Evolutionary conservation across 345 rosid genomes (phyloP).

Genomic region (Rhizophora apiculata): DNA sequence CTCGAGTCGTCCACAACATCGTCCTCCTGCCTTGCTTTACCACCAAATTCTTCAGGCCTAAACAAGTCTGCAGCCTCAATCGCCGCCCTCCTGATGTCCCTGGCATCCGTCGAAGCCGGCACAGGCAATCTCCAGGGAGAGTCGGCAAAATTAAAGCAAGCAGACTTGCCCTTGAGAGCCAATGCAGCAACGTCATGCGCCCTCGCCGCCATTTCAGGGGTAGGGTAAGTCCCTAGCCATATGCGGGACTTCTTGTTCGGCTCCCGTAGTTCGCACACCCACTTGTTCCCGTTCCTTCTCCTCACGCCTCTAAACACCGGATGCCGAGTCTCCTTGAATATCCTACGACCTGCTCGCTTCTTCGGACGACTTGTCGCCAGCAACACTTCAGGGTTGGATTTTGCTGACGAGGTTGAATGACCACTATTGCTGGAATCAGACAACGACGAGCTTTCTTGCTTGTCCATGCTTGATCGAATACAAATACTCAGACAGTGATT

Average conservation of each 20-base stretch:
- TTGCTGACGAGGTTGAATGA: not conserved
- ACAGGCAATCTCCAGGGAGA: constrained; percentile 56
- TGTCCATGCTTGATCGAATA: not conserved
- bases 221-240: constrained; percentile 79
- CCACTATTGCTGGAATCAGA: constrained; percentile 19
- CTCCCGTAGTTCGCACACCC: constrained; percentile 77
- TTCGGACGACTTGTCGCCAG: constrained; percentile 22
- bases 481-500: no score
- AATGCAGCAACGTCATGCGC: constrained; percentile 80
- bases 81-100: constrained; percentile 45
- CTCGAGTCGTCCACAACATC: constrained; percentile 7
- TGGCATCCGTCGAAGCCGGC: constrained; percentile 43
- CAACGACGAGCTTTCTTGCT: constrained; percentile 11
- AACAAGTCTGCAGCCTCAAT: constrained; percentile 54
- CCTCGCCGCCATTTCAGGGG: constrained; percentile 74
- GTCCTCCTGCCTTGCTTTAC: not conserved
- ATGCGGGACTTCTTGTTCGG: constrained; percentile 54
- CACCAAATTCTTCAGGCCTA: constrained; percentile 29
- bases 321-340: constrained; percentile 71
- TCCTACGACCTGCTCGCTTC: constrained; percentile 36
- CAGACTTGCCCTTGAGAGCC: constrained; percentile 56
- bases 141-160: constrained; percentile 72
- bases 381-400: constrained; percentile 14
- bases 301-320: constrained; percentile 69
- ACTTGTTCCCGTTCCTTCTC: constrained; percentile 49